Base-by-base conservation (phyloP, 2,329 filamentous ascomycete genomes). In the Fusarium sp. region DNA sequence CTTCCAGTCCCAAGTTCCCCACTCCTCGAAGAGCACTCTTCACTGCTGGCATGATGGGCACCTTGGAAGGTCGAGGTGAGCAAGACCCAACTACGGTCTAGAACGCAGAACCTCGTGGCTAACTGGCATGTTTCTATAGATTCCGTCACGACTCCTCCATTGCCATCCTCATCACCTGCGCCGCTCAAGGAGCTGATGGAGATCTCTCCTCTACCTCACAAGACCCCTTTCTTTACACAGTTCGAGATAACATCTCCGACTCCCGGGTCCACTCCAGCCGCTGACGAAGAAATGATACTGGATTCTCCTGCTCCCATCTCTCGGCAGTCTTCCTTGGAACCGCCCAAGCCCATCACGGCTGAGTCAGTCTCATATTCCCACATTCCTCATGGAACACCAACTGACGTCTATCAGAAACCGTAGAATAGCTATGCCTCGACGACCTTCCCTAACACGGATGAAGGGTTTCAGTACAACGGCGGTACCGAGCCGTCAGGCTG, bases 111-210 rank as follows among this genome's bases (percentile, higher is more conserved):
- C n/a, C 21, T 44, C 19, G 42, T 65, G 41, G 49, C 63, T 66
- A 79, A 79, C 74, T 63, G 64, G 64, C 51, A 50, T 64, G 52
- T 63, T 43, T 42, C 12, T 66, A 71, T 81, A 90, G 93, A 93
- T 78, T 88, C 87, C 75, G 88, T 93, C 74, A 97, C 91, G 37
- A 97, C 94, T 39, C 94, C 96, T 62, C 93, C 93, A 44, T 84
- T 97, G 54, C 90, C 82, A 4, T 92, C 93, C 3, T 98, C 94
- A 9, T 97, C 95, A 45, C 94, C 94, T 9, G 89, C 88, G 58
- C 86, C 87, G 79, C 85, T 89, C 54, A 97, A 98, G 93, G 94
- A 98, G 77, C 85, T 89, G 58, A 97, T 98, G 93, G 94, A 98
- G 77, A 90, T 98, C 79, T 98, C 95, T 45, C 95, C 96, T 41